phyloP scores from a whole-genome alignment of 2,329 filamentous ascomycete species.

The Botrytis hyacinthi region DNA sequence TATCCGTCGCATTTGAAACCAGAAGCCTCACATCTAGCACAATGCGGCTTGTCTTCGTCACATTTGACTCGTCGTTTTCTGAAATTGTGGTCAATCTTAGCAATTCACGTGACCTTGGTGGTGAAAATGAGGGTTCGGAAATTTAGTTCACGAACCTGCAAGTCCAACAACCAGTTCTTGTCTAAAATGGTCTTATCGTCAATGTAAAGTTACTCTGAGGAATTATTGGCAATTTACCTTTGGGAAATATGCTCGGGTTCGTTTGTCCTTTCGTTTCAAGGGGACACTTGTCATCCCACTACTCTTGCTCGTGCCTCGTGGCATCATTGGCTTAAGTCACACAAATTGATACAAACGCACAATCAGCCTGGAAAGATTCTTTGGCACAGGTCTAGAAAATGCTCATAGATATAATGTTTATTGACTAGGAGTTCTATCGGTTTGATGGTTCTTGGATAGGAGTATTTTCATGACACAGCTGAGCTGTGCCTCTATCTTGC shows the following conservation, averaged over 20 bases:
- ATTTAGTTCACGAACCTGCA: slow-evolving; percentile 5
- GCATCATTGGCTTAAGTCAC: not conserved
- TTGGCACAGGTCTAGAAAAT: not conserved
- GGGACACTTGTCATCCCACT: not conserved
- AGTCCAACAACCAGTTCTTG: not conserved
- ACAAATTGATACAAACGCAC: not conserved
- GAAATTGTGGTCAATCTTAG: not conserved
- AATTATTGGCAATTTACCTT: not conserved
- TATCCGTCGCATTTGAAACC: slow-evolving; percentile 4
- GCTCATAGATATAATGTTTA: not conserved
- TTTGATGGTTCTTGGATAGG: not conserved
- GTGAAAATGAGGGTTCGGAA: not conserved
- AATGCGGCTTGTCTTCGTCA: not conserved
- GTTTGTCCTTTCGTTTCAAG: not conserved
- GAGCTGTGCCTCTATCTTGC: not conserved
- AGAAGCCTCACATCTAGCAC: not conserved
- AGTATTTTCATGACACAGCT: not conserved
- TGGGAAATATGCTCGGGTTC: not conserved
- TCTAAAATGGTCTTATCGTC: not conserved
- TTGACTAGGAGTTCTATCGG: not conserved
- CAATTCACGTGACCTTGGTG: not conserved
- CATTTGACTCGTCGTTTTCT: not conserved
- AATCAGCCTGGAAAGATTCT: not conserved
- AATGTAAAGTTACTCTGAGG: not conserved
- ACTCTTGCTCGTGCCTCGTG: not conserved